Conservation (phyloP, 768 basidiomycete species). For the Boletales sp. region DNA sequence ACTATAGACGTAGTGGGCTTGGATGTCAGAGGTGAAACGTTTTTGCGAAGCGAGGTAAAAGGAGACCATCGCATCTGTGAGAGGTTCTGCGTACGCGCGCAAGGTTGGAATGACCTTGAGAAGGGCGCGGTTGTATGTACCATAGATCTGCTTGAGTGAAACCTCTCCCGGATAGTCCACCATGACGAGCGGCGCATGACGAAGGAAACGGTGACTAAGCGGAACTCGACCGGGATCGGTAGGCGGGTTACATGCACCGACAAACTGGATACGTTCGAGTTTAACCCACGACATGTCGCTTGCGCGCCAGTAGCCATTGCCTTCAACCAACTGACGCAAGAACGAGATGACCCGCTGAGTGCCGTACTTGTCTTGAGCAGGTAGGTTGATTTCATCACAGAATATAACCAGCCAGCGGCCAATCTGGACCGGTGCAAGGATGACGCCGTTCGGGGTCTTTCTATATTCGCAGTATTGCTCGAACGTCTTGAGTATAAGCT, state of each 20-base stretch:
- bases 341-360: constrained; percentile 99
- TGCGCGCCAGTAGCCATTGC: constrained; percentile 91
- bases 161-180: constrained; percentile 98
- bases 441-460: constrained; percentile 97
- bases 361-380: constrained; percentile 95
- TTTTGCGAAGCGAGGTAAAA: constrained; percentile 95
- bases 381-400: constrained; percentile 99
- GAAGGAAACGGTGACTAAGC: constrained; percentile 93
- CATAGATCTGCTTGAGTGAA: constrained; percentile 97
- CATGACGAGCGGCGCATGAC: constrained; percentile 97
- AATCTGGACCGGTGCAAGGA: constrained; percentile 90
- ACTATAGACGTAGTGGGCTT: constrained; percentile 98
- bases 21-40: constrained; percentile 92
- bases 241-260: constrained; percentile 98
- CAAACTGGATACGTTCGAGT: constrained; percentile 98
- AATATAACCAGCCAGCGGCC: constrained; percentile 99
- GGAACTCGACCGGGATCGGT: constrained; percentile 99
- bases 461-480: constrained; percentile 99
- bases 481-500: constrained; percentile 97
- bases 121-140: constrained; percentile 93
- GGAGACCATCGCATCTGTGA: constrained; percentile 96
- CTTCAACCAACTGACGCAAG: constrained; percentile 93
- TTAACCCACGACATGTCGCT: constrained; percentile 96
- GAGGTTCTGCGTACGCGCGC: constrained; percentile 86
- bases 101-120: constrained; percentile 95